A percentile compares a stretch with the other conserved stretches of the same genome.
Evolutionary conservation across 352 stramenopile species (phyloP).

Genomic region (Globisporangium echinulatum): DNA sequence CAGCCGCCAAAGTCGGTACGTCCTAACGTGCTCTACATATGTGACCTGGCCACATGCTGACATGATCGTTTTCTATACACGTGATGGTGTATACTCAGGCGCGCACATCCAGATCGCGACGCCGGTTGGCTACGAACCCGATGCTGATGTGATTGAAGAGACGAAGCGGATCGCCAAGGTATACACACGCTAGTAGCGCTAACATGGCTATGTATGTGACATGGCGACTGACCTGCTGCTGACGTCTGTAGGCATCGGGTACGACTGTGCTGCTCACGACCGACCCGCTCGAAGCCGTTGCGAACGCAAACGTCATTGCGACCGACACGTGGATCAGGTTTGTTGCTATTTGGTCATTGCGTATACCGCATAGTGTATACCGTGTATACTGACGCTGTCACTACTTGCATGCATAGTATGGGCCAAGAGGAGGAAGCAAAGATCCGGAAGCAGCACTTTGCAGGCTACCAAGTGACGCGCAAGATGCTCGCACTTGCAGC

Average conservation of each 20-base stretch:
- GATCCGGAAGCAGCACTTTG: slow-evolving; percentile 92
- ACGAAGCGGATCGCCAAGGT: slow-evolving; percentile 80
- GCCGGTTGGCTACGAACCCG: slow-evolving; percentile 89
- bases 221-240: neutral
- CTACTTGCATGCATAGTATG: slow-evolving; percentile 47
- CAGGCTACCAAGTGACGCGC: slow-evolving; percentile 93
- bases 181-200: too few relatives aligned
- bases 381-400: too few relatives aligned
- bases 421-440: slow-evolving; percentile 92
- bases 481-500: slow-evolving; percentile 90
- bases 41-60: neutral
- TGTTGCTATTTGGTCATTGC: neutral
- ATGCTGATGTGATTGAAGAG: slow-evolving; percentile 86
- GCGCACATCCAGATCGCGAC: slow-evolving; percentile 95
- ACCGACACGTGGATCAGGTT: slow-evolving; percentile 96
- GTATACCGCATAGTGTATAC: neutral
- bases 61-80: neutral
- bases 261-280: slow-evolving; percentile 79
- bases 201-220: too few relatives aligned
- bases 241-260: slow-evolving; percentile 30
- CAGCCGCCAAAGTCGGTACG: slow-evolving; percentile 82
- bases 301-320: slow-evolving; percentile 91
- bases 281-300: slow-evolving; percentile 91
- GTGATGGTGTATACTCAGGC: slow-evolving; percentile 11
- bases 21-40: neutral